These are phyloP conservation scores for Rachicladosporium sp. DNA, from an alignment of 2,329 filamentous ascomycete species.

Conservation along the genomic window DNA sequence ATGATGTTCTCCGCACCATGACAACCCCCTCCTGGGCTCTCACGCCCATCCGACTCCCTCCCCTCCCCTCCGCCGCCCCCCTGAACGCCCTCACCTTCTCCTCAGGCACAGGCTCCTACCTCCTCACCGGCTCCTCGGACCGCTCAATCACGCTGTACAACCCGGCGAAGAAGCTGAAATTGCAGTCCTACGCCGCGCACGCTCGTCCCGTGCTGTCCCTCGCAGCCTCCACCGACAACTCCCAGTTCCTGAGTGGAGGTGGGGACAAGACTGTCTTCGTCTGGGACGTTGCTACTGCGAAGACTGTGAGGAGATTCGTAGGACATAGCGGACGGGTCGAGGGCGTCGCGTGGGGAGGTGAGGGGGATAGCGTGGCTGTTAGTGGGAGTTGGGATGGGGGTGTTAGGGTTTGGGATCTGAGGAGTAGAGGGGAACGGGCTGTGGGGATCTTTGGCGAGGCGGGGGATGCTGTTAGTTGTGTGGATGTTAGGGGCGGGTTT, in stretches of 20 bases:
- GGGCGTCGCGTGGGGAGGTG: conserved; percentile 64
- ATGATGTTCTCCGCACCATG: no score
- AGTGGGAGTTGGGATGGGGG: conserved; percentile 64
- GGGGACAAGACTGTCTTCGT: conserved; percentile 86
- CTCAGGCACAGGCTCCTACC: conserved; percentile 36
- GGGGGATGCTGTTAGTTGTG: conserved; percentile 49
- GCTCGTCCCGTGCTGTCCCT: conserved; percentile 85
- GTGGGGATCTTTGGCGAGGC: conserved; percentile 65
- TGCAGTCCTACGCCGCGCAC: conserved; percentile 82
- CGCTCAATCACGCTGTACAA: conserved; percentile 80
- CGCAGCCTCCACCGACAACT: conserved; percentile 62
- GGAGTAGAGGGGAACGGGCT: conserved; percentile 43
- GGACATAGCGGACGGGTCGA: conserved; percentile 60
- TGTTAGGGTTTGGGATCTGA: conserved; percentile 64
- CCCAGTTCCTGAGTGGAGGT: conserved; percentile 73
- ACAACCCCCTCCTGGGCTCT: conserved; percentile 12
- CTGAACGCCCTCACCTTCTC: conserved; percentile 41
- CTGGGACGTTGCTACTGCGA: conserved; percentile 80
- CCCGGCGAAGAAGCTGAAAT: conserved; percentile 44
- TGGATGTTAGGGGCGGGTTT: conserved; percentile 32
- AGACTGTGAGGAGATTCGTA: conserved; percentile 63
- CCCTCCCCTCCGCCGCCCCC: conserved; percentile 8
- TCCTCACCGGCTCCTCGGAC: conserved; percentile 79
- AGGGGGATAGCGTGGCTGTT: conserved; percentile 59
- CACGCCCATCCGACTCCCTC: conserved; percentile 12